Evolutionary conservation across 140 eudicot species (phyloP).

Genomic region (Anethum foeniculum): DNA sequence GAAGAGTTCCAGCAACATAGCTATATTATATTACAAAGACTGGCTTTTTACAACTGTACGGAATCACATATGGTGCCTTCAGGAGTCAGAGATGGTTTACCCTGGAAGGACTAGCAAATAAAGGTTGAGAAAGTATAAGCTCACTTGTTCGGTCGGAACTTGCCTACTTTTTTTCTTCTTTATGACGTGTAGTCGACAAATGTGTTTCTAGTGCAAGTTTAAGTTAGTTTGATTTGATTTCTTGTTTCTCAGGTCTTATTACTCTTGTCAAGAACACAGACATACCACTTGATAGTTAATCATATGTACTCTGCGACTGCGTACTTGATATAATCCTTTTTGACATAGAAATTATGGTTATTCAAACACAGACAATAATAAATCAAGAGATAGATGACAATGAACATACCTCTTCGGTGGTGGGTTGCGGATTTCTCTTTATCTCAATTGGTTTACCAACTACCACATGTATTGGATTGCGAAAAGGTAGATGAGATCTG

Average conservation of each 20-base stretch:
- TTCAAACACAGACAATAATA: not conserved
- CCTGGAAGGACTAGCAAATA: too few species aligned
- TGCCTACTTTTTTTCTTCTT: not conserved
- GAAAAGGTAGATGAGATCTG: constrained; percentile 76
- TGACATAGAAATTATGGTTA: not conserved
- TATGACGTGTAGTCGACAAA: not conserved
- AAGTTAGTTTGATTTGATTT: not conserved
- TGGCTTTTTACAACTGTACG: too few species aligned
- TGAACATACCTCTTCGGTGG: constrained; percentile 61
- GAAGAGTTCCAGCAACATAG: too few species aligned
- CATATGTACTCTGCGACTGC: not conserved
- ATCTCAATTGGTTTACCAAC: constrained; percentile 75
- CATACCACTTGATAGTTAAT: not conserved
- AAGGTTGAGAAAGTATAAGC: too few species aligned
- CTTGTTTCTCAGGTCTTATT: not conserved
- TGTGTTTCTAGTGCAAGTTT: not conserved
- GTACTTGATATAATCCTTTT: not conserved
- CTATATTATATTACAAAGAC: too few species aligned
- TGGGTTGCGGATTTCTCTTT: constrained; percentile 51
- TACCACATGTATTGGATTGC: constrained; percentile 65
- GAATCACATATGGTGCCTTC: too few species aligned
- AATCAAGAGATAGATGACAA: not conserved
- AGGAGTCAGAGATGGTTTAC: too few species aligned
- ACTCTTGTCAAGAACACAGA: not conserved
- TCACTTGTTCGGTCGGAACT: too few species aligned